phyloP scores from a whole-genome alignment of 2,329 filamentous ascomycete genomes.

The Cryphonectria radicalis region DNA sequence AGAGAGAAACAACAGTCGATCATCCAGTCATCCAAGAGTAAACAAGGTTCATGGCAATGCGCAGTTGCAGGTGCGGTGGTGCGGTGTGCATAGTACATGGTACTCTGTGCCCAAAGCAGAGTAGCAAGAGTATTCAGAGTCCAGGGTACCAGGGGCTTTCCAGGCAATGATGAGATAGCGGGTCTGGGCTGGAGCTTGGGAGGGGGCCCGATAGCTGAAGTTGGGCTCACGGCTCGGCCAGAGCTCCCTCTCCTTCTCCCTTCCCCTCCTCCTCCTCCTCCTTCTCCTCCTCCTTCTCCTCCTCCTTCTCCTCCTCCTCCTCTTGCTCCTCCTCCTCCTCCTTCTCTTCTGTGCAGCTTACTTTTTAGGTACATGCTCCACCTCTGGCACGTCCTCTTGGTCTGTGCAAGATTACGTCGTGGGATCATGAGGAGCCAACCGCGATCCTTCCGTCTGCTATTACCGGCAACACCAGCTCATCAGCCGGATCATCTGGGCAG shows the following conservation, averaged over 20 bases:
- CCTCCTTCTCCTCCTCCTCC: not conserved
- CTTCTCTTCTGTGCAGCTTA: not conserved
- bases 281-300: not conserved
- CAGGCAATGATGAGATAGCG: not conserved
- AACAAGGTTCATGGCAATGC: conserved; percentile 5
- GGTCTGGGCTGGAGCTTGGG: not conserved
- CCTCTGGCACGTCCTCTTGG: not conserved
- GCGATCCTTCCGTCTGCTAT: conserved; percentile 26
- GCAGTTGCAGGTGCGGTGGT: not conserved
- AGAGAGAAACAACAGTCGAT: conserved; percentile 8
- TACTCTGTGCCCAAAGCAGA: not conserved
- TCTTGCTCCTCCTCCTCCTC: not conserved
- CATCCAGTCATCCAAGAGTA: not conserved
- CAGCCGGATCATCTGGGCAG: not conserved
- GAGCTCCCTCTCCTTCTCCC: not conserved
- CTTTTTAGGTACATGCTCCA: not conserved
- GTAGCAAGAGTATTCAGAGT: not conserved
- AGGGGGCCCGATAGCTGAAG: not conserved
- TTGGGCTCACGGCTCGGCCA: conserved; percentile 7
- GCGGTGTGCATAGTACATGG: conserved; percentile 1
- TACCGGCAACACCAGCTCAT: conserved; percentile 11
- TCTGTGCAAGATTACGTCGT: conserved; percentile 5
- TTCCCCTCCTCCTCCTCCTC: not conserved
- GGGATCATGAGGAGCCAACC: conserved; percentile 19
- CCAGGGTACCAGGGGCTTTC: not conserved